A percentile compares a stretch with the other conserved stretches of the same genome.
These are phyloP conservation scores for Phaeotremella skinneri DNA, from an alignment of 768 basidiomycete species.

Conservation along the genomic window DNA sequence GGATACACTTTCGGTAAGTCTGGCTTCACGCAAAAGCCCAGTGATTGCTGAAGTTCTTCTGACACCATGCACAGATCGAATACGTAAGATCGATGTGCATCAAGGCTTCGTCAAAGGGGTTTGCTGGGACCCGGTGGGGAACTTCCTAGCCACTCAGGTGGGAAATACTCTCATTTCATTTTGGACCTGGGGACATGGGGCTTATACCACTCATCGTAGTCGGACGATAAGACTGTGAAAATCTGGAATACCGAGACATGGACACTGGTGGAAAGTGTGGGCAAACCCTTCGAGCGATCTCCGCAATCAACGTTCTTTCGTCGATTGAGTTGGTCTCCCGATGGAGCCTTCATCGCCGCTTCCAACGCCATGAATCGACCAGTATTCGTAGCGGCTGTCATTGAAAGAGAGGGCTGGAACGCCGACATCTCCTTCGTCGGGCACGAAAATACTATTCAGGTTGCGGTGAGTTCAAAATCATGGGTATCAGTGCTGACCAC, in stretches of 20 bases:
- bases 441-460: conserved; percentile 94
- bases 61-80: conserved; percentile 73
- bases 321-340: conserved; percentile 94
- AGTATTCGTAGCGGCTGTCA: conserved; percentile 95
- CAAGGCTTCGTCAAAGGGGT: conserved; percentile 98
- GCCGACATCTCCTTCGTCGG: conserved; percentile 92
- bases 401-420: conserved; percentile 77
- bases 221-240: conserved; percentile 93
- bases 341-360: conserved; percentile 96
- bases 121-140: conserved; percentile 97
- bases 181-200: background rate
- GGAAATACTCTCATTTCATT: conserved; percentile 8
- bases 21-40: too few species aligned
- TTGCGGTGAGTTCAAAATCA: conserved; percentile 63
- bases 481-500: conserved; percentile 7
- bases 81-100: conserved; percentile 80
- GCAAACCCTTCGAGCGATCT: conserved; percentile 87
- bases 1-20: conserved; percentile 80
- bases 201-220: conserved; percentile 58
- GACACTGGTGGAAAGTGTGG: conserved; percentile 76
- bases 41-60: too few species aligned
- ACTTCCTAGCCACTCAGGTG: conserved; percentile 83
- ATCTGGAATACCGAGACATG: conserved; percentile 96
- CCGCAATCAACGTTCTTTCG: conserved; percentile 94
- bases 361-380: conserved; percentile 98